Percentiles rank a stretch among this genome's conserved stretches.
These are phyloP conservation scores for Penicillium odoratum DNA, from an alignment of 495 filamentous ascomycete genomes.

Conservation along the genomic window DNA sequence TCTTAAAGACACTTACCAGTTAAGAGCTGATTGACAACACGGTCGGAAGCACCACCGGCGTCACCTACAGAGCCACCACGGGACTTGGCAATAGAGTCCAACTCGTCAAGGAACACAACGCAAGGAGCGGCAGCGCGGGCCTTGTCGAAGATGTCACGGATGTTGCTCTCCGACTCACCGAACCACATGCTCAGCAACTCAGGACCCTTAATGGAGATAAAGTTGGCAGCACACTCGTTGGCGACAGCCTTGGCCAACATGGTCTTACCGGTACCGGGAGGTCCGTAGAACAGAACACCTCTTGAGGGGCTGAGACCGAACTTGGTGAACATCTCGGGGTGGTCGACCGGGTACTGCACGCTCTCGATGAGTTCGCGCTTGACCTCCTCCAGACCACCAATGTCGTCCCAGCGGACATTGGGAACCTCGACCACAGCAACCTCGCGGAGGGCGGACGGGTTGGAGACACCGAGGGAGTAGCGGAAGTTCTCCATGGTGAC, in stretches of 20 bases:
- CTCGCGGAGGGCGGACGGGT: slow-evolving; percentile 97
- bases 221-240: slow-evolving; percentile 99
- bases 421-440: slow-evolving; percentile 98
- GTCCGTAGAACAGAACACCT: slow-evolving; percentile 97
- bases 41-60: slow-evolving; percentile 96
- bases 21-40: slow-evolving; percentile 98
- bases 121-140: slow-evolving; percentile 97
- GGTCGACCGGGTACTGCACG: slow-evolving; percentile 98
- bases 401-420: slow-evolving; percentile 99
- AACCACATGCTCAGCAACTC: slow-evolving; percentile 99
- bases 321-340: slow-evolving; percentile 99
- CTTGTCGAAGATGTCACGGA: slow-evolving; percentile 99
- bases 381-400: slow-evolving; percentile 96
- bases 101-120: slow-evolving; percentile 97
- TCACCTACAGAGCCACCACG: slow-evolving; percentile 97
- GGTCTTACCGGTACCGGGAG: slow-evolving; percentile 99
- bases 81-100: slow-evolving; percentile 99
- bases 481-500: slow-evolving; percentile 99
- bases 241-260: slow-evolving; percentile 98
- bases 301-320: slow-evolving; percentile 97
- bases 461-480: slow-evolving; percentile 94
- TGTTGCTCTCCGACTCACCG: slow-evolving; percentile 99
- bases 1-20: slow-evolving; percentile 66
- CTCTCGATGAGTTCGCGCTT: slow-evolving; percentile 99
- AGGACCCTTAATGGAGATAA: slow-evolving; percentile 98